Evolutionary conservation across 306 rosid species (phyloP).

Genomic region (Leucaena leucocephala): DNA sequence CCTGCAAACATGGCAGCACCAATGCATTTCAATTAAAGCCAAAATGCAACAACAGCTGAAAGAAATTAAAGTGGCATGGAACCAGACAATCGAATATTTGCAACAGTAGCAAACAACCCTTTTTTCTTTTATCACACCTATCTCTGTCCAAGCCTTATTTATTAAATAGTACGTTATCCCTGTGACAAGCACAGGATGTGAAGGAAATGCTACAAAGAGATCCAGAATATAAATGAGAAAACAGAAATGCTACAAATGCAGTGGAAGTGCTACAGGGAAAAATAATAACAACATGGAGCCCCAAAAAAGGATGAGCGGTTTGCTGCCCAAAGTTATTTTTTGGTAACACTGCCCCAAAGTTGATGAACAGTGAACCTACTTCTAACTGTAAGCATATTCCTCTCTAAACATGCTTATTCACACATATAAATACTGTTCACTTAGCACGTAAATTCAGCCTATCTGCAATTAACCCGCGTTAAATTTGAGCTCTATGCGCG

Average conservation of each 20-base stretch:
- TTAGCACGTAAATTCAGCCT: neutral
- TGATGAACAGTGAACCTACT: neutral
- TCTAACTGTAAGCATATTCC: neutral
- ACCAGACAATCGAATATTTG: neutral
- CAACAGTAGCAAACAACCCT: neutral
- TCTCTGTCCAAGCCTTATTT: neutral
- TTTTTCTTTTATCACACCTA: neutral
- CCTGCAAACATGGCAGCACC: slow-evolving; percentile 48
- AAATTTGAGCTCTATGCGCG: neutral
- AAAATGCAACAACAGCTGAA: slow-evolving; percentile 1
- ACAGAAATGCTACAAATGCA: neutral
- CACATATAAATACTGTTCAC: neutral
- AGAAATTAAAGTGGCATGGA: neutral
- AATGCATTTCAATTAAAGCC: slow-evolving; percentile 6
- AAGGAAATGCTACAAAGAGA: neutral
- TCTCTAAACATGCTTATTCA: neutral
- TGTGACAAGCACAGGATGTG: neutral
- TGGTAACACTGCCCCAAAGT: neutral
- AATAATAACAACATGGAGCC: neutral
- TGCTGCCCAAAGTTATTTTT: neutral
- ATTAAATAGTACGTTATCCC: neutral
- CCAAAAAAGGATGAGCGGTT: neutral
- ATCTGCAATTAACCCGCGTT: neutral
- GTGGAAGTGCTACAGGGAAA: neutral
- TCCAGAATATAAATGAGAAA: neutral